A percentile compares a stretch with the other conserved stretches of the same genome.
Evolutionary conservation across 305 asterid species (phyloP).

Genomic region (Salvia sclarea): DNA sequence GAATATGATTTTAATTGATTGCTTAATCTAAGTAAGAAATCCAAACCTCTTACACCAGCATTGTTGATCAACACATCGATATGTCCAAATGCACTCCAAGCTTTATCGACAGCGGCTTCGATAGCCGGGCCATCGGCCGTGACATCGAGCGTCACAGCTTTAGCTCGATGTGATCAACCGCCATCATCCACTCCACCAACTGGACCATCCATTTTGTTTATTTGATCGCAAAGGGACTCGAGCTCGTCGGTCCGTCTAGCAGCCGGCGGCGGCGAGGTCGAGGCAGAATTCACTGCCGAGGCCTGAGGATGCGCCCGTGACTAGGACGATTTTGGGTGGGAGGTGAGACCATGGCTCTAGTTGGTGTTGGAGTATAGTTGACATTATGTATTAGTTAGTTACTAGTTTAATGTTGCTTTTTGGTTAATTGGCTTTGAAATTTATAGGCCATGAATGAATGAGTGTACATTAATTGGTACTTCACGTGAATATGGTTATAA

Average conservation of each 20-base stretch:
- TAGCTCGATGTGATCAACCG: constrained; percentile 20
- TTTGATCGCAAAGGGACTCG: constrained; percentile 49
- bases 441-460: too few species aligned
- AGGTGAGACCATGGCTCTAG: constrained; percentile 21
- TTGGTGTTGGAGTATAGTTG: too few species aligned
- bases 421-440: too few species aligned
- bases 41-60: constrained; percentile 42
- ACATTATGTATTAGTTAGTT: too few species aligned
- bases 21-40: background rate
- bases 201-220: constrained; percentile 31
- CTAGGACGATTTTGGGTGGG: constrained; percentile 16
- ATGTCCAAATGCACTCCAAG: constrained; percentile 56
- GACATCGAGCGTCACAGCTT: constrained; percentile 48
- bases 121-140: constrained; percentile 28
- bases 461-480: too few species aligned
- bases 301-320: constrained; percentile 35
- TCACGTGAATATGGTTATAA: too few species aligned
- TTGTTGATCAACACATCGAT: constrained; percentile 45
- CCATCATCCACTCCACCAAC: background rate
- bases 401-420: too few species aligned
- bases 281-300: constrained; percentile 35
- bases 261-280: constrained; percentile 49
- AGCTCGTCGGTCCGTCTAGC: constrained; percentile 49
- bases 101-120: constrained; percentile 38
- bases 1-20: too few species aligned